phyloP scores from a whole-genome alignment of 192 early-diverging fungal species.

The Entophlyctis helioformis region DNA sequence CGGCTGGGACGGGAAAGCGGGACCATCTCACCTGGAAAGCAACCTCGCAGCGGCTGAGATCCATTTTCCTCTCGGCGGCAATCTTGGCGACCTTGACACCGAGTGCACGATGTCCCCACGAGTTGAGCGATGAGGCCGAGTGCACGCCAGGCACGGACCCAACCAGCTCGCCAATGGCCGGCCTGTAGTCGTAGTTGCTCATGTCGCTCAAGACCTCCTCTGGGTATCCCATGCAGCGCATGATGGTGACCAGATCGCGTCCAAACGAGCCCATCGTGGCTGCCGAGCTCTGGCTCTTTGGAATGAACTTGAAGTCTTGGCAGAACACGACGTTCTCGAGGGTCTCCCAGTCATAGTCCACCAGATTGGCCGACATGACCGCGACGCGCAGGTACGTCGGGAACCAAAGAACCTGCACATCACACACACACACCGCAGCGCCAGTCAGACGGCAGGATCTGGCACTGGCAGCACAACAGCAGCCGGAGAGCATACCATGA shows the following conservation, averaged over 20 bases:
- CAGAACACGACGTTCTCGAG: conserved; percentile 16
- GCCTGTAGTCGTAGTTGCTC: conserved; percentile 1
- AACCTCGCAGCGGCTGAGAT: too few relatives aligned
- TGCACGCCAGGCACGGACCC: too few relatives aligned
- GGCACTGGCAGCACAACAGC: too few relatives aligned
- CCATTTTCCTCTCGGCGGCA: too few relatives aligned
- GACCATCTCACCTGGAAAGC: too few relatives aligned
- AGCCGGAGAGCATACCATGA: too few relatives aligned
- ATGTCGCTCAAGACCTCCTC: neutral
- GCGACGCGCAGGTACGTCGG: conserved; percentile 13
- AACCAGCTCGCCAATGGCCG: neutral
- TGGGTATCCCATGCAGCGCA: neutral
- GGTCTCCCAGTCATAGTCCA: conserved; percentile 20
- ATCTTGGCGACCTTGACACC: too few relatives aligned
- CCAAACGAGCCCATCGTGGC: neutral
- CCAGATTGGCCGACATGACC: conserved; percentile 17
- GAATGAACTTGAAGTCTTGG: conserved; percentile 4
- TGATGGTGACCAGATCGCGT: conserved; percentile 3
- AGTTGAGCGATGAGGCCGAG: too few relatives aligned
- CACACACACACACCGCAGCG: too few relatives aligned
- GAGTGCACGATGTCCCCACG: too few relatives aligned
- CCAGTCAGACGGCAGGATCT: too few relatives aligned
- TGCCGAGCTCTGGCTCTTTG: neutral
- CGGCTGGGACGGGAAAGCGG: too few relatives aligned
- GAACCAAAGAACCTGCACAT: conserved; percentile 14